Evolutionary conservation across 1,284 basidiomycete genomes (phyloP).

Genomic region (Heterobasidion occidentale): DNA sequence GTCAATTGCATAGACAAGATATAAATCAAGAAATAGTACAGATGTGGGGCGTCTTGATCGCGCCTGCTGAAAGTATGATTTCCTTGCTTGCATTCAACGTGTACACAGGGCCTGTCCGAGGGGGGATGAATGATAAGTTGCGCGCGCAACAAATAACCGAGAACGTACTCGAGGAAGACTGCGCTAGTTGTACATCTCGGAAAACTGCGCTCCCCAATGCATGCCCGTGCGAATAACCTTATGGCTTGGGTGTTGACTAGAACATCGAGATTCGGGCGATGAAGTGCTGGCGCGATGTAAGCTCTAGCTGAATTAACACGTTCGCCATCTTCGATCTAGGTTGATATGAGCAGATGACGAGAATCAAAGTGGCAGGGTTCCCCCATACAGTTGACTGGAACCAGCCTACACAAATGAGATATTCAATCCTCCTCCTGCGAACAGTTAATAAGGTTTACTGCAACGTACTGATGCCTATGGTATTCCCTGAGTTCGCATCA

Average conservation of each 20-base stretch:
- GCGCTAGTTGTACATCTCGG: slow-evolving; percentile 23
- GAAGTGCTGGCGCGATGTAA: slow-evolving; percentile 25
- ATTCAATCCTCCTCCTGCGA: too few species aligned
- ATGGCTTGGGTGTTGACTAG: slow-evolving; percentile 32
- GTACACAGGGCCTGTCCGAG: slow-evolving; percentile 10
- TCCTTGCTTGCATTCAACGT: slow-evolving; percentile 18
- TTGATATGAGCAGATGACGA: background rate
- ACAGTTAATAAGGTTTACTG: too few species aligned
- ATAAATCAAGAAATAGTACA: background rate
- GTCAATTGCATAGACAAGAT: background rate
- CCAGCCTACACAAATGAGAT: slow-evolving; percentile 21
- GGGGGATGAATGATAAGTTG: too few species aligned
- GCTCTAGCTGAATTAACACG: slow-evolving; percentile 28
- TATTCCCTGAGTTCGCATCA: slow-evolving; percentile 26
- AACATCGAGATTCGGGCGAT: slow-evolving; percentile 32
- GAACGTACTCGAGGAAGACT: too few species aligned
- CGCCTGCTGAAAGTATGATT: slow-evolving; percentile 26
- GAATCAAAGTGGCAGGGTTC: background rate
- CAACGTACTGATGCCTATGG: slow-evolving; percentile 23
- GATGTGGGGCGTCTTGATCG: slow-evolving; percentile 30
- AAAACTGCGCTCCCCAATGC: slow-evolving; percentile 17
- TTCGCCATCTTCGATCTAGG: slow-evolving; percentile 17
- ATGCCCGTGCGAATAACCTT: slow-evolving; percentile 24
- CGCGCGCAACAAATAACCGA: too few species aligned
- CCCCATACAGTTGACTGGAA: slow-evolving; percentile 19